phyloP scores from a whole-genome alignment of 2,329 filamentous ascomycete genomes.

The Talaromyces sp. region DNA sequence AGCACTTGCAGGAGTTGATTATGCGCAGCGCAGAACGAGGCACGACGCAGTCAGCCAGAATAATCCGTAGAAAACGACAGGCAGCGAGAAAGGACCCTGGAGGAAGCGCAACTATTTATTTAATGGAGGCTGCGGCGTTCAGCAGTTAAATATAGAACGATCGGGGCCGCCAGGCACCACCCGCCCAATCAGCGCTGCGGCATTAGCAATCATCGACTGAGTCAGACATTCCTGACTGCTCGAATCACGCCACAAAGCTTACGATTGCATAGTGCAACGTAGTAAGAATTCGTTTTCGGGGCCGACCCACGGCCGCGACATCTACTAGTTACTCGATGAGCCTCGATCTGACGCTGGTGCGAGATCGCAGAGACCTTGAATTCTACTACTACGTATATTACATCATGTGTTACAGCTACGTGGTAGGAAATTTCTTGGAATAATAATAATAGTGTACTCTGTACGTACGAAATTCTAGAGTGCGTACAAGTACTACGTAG shows the following conservation, averaged over 20 bases:
- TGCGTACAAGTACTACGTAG: too few species aligned
- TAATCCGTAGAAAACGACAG: not conserved
- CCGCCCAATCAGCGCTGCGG: not conserved
- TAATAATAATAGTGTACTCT: not conserved
- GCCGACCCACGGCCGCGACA: not conserved
- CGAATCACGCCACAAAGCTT: slow-evolving; percentile 1
- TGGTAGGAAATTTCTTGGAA: not conserved
- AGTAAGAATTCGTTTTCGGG: not conserved
- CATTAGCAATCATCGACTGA: not conserved
- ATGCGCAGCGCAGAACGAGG: not conserved
- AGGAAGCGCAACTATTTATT: not conserved
- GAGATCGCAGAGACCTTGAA: not conserved
- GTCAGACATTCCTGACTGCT: not conserved
- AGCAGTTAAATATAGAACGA: not conserved
- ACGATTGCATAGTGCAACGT: not conserved
- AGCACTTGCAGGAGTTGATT: not conserved
- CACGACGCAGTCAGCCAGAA: not conserved
- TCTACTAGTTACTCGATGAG: too few species aligned
- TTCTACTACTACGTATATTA: not conserved
- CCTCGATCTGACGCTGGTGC: too few species aligned
- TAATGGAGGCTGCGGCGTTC: not conserved
- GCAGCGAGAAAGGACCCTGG: not conserved
- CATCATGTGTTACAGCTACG: not conserved
- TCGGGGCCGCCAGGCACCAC: not conserved
- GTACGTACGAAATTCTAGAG: not conserved